A percentile compares a stretch with the other conserved stretches of the same genome.
Conservation (phyloP, 176 grass and related monocot species). For the Oryza officinalis region DNA sequence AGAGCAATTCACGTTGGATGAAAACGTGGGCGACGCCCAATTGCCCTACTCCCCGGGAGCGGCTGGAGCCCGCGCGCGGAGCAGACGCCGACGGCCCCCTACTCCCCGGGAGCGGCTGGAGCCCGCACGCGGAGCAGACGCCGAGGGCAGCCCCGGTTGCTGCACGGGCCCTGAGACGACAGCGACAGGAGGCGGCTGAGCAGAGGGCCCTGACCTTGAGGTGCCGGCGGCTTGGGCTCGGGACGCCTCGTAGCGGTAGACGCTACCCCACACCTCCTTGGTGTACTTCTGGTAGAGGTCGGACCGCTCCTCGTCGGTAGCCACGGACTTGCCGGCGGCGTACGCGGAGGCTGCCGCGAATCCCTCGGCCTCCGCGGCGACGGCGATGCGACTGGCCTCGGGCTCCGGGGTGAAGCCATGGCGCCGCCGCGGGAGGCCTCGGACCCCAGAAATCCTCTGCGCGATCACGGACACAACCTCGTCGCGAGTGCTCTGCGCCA, state of each 20-base stretch:
- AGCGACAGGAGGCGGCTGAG: too few relatives aligned
- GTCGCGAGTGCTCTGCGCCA: background rate
- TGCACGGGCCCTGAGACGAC: too few relatives aligned
- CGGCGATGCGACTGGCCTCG: background rate
- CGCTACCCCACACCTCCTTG: background rate
- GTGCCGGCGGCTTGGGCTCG: background rate
- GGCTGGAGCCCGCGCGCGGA: background rate
- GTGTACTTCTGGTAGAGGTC: background rate
- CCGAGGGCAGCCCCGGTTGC: too few relatives aligned
- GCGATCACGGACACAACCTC: fast-evolving
- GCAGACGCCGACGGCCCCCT: background rate
- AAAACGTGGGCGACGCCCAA: too few relatives aligned
- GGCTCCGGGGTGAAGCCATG: too few relatives aligned
- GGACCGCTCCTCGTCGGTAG: background rate
- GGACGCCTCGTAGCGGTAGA: background rate
- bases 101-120: background rate
- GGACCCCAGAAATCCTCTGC: background rate
- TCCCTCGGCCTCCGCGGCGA: background rate
- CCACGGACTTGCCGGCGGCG: background rate
- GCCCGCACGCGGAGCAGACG: background rate
- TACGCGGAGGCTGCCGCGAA: background rate
- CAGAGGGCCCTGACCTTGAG: background rate
- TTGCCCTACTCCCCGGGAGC: background rate
- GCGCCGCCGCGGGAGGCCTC: background rate
- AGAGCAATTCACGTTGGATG: too few relatives aligned